Conservation (phyloP, 1,284 basidiomycete genomes). For the Volvariella volvacea region DNA sequence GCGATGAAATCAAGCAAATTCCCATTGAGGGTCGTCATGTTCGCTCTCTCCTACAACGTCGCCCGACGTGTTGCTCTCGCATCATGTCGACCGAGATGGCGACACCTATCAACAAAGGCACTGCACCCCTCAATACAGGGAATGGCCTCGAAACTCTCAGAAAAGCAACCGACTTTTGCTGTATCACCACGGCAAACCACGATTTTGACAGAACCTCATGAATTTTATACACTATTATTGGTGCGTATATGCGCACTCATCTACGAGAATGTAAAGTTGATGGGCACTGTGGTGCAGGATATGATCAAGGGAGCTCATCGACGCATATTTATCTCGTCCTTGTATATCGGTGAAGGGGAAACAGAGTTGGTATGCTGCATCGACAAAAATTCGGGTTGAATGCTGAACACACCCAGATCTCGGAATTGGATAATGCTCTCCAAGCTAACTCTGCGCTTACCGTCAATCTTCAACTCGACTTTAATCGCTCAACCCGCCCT, state of each 20-base stretch:
- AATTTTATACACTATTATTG: constrained; percentile 34
- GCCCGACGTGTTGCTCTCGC: neutral
- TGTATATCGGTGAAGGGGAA: constrained; percentile 76
- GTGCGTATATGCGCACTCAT: constrained; percentile 17
- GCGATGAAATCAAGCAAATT: neutral
- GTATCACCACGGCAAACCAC: constrained; percentile 28
- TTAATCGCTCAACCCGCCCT: constrained; percentile 87
- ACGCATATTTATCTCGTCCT: constrained; percentile 81
- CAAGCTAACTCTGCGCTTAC: constrained; percentile 54
- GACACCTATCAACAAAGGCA: constrained; percentile 18
- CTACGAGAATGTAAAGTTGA: neutral
- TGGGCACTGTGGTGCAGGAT: constrained; percentile 34
- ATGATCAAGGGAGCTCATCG: constrained; percentile 69
- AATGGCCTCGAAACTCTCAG: constrained; percentile 26
- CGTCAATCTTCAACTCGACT: constrained; percentile 78
- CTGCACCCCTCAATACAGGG: constrained; percentile 29
- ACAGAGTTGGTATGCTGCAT: constrained; percentile 52
- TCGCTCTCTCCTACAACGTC: neutral
- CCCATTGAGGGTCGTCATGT: neutral
- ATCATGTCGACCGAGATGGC: constrained; percentile 5
- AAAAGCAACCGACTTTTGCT: constrained; percentile 32
- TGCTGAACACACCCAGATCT: constrained; percentile 44
- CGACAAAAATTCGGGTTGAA: neutral
- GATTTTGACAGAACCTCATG: constrained; percentile 30
- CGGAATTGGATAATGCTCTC: constrained; percentile 57